Percentiles rank a stretch among this genome's conserved stretches.
phyloP scores from a whole-genome alignment of 2,329 filamentous ascomycete species.

The Trichothecium roseum region DNA sequence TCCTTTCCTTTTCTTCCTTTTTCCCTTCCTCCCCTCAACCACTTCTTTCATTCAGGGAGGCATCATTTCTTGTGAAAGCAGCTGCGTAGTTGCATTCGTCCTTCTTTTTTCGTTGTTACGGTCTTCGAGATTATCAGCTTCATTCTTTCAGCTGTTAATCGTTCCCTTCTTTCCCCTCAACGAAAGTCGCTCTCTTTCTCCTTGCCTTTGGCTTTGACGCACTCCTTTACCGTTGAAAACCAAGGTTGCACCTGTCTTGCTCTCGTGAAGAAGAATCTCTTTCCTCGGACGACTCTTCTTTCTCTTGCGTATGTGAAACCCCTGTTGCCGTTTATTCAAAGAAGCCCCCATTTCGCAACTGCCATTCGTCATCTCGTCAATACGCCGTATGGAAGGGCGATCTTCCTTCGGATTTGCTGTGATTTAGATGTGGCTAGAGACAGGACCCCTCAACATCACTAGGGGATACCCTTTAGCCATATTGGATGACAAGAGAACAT shows the following conservation, averaged over 20 bases:
- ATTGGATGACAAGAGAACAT: neutral
- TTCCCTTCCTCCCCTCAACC: slow-evolving; percentile 2
- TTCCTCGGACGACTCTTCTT: slow-evolving; percentile 1
- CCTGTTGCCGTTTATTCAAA: no score
- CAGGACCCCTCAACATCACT: neutral
- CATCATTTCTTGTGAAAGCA: slow-evolving; percentile 3
- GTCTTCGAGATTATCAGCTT: slow-evolving; percentile 24
- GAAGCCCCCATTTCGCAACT: neutral
- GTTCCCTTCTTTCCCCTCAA: slow-evolving; percentile 1
- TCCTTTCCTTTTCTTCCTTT: slow-evolving; percentile 2
- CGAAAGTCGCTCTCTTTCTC: neutral
- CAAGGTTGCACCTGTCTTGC: neutral
- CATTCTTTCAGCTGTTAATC: slow-evolving; percentile 28
- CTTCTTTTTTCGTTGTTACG: slow-evolving; percentile 17
- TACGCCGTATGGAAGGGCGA: slow-evolving; percentile 1
- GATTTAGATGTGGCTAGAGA: no score
- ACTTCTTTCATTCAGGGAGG: slow-evolving; percentile 2
- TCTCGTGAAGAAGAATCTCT: slow-evolving; percentile 2
- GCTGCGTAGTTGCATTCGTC: slow-evolving; percentile 9
- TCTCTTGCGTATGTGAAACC: slow-evolving; percentile 2
- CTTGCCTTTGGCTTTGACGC: neutral
- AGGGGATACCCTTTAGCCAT: neutral
- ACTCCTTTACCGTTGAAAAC: neutral
- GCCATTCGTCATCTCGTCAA: neutral
- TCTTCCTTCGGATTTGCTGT: slow-evolving; percentile 1